phyloP scores from a whole-genome alignment of 805 yeast species.

The Ogataea dorogensis region DNA sequence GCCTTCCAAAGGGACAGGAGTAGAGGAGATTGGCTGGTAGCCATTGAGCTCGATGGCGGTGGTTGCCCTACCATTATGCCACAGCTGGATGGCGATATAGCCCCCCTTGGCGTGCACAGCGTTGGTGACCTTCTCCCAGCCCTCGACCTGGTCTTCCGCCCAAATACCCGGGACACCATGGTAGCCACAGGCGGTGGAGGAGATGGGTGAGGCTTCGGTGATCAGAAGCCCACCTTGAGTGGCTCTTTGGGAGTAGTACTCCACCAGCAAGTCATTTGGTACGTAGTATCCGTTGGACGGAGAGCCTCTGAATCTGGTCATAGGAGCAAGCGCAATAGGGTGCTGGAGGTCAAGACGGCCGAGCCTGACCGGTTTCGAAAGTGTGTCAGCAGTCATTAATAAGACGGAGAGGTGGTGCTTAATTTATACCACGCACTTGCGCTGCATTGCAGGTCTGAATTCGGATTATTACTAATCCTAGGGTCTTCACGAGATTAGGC shows the following conservation, averaged over 20 bases:
- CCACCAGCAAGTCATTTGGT: constrained; percentile 33
- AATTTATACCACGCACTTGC: too few relatives aligned
- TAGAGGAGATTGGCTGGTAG: constrained; percentile 14
- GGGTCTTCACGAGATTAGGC: too few relatives aligned
- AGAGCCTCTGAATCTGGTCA: constrained; percentile 45
- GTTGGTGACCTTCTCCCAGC: constrained; percentile 42
- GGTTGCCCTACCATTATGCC: constrained; percentile 45
- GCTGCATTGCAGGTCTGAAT: too few relatives aligned
- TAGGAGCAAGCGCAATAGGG: constrained; percentile 46
- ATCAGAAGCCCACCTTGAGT: constrained; percentile 34
- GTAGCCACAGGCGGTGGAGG: constrained; percentile 26
- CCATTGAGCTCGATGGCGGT: constrained; percentile 15
- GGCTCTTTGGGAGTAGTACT: constrained; percentile 35
- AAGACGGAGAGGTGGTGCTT: too few relatives aligned
- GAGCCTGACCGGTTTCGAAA: too few relatives aligned
- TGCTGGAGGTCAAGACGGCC: too few relatives aligned
- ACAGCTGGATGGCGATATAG: constrained; percentile 41
- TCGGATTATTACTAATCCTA: too few relatives aligned
- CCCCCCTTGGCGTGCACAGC: constrained; percentile 45
- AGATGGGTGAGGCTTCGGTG: constrained; percentile 36
- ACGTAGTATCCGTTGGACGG: constrained; percentile 22
- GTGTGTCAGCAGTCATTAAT: too few relatives aligned
- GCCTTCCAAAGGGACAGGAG: constrained; percentile 12
- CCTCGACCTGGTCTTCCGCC: constrained; percentile 29
- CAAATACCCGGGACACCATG: constrained; percentile 21